Evolutionary conservation across 192 early-diverging fungal genomes (phyloP).

Genomic region (Coemansia sp.): DNA sequence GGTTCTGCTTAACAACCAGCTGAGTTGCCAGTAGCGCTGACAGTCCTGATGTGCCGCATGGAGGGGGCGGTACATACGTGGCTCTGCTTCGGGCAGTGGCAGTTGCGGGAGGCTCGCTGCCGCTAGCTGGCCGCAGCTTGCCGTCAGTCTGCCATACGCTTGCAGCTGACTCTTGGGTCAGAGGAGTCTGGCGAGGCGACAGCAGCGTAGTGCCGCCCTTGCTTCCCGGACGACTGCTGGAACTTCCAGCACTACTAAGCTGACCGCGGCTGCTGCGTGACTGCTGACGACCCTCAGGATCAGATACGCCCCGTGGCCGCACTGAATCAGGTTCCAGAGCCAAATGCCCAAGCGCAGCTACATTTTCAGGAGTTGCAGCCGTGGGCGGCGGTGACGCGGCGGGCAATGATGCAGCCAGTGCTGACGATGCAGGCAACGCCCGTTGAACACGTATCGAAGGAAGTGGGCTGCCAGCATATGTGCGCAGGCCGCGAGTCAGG

Average conservation of each 20-base stretch:
- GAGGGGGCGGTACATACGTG: slow-evolving; percentile 25
- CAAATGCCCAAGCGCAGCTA: slow-evolving; percentile 19
- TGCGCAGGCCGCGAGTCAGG: slow-evolving; percentile 17
- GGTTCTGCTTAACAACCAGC: slow-evolving; percentile 59
- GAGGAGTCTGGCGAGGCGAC: background rate
- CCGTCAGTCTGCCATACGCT: background rate
- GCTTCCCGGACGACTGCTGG: slow-evolving; percentile 7
- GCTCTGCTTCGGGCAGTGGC: background rate
- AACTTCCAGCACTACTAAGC: background rate
- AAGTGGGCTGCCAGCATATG: slow-evolving; percentile 1
- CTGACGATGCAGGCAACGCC: slow-evolving; percentile 9
- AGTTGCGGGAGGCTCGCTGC: slow-evolving; percentile 6
- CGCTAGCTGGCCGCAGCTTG: slow-evolving; percentile 7
- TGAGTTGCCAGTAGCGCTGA: slow-evolving; percentile 63
- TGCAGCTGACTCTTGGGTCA: background rate
- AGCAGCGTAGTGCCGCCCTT: slow-evolving; percentile 1
- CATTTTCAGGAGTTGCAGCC: slow-evolving; percentile 9
- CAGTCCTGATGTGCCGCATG: slow-evolving; percentile 56
- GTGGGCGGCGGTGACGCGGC: slow-evolving; percentile 13
- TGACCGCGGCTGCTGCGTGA: slow-evolving; percentile 15
- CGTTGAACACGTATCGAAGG: slow-evolving; percentile 8
- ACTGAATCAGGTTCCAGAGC: slow-evolving; percentile 12
- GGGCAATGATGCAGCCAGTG: slow-evolving; percentile 19
- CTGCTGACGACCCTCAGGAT: slow-evolving; percentile 33
- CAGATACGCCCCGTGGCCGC: slow-evolving; percentile 35